phyloP scores from a whole-genome alignment of 345 rosid genomes.

The Aethionema arabicum region DNA sequence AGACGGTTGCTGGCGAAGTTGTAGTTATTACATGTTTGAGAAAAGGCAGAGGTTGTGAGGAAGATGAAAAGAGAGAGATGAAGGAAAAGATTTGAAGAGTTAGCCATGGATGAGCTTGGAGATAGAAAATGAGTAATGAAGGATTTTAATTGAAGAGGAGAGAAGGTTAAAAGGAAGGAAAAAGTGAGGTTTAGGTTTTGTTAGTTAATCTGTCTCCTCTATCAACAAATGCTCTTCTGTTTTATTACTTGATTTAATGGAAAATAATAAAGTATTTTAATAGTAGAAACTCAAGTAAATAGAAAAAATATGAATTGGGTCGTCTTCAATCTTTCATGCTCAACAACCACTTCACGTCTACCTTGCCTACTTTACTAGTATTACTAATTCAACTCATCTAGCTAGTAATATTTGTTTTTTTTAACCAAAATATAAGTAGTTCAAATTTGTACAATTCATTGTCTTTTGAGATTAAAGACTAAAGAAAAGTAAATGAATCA shows the following conservation, averaged over 20 bases:
- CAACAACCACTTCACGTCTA: too few species aligned
- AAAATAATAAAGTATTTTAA: too few species aligned
- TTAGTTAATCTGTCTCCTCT: constrained; percentile 36
- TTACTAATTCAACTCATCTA: too few species aligned
- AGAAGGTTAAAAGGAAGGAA: constrained; percentile 32
- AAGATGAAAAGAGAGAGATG: constrained; percentile 19
- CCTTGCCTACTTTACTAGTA: too few species aligned
- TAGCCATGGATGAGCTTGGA: constrained; percentile 35
- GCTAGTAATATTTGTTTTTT: too few species aligned
- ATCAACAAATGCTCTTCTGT: constrained; percentile 3
- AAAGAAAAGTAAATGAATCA: too few species aligned
- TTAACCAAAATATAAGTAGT: too few species aligned
- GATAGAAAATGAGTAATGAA: constrained; percentile 23
- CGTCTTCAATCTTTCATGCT: too few species aligned
- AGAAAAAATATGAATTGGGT: too few species aligned
- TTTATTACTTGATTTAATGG: neutral
- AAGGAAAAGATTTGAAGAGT: constrained; percentile 14
- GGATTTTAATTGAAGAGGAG: constrained; percentile 6
- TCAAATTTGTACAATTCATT: too few species aligned
- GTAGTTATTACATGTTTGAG: constrained; percentile 53
- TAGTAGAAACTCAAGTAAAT: too few species aligned
- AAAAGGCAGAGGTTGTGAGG: neutral
- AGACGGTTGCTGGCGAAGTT: constrained; percentile 48
- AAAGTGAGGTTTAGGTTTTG: constrained; percentile 35
- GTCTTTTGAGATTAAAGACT: too few species aligned